These are phyloP conservation scores for Hemileccinum impolitum DNA, from an alignment of 768 basidiomycete genomes.

Conservation along the genomic window DNA sequence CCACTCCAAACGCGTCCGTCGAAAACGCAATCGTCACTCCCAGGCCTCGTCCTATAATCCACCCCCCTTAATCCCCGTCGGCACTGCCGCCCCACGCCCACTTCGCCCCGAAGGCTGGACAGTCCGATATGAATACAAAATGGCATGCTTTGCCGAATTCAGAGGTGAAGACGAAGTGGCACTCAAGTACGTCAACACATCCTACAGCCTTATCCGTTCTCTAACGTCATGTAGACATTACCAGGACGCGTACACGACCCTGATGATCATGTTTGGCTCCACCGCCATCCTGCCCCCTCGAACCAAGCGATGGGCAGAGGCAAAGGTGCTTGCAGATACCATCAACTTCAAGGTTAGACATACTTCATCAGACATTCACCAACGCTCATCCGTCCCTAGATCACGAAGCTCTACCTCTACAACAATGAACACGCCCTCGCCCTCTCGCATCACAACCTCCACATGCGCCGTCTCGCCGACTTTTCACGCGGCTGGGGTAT, in stretches of 20 bases:
- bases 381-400: slow-evolving; percentile 40
- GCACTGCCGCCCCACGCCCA: slow-evolving; percentile 44
- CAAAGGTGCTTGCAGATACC: slow-evolving; percentile 93
- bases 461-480: slow-evolving; percentile 81
- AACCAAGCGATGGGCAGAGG: slow-evolving; percentile 98
- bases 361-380: not conserved
- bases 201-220: slow-evolving; percentile 8
- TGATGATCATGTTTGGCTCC: slow-evolving; percentile 87
- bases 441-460: slow-evolving; percentile 77
- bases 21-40: slow-evolving; percentile 84
- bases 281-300: slow-evolving; percentile 83
- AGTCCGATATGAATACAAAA: slow-evolving; percentile 95
- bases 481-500: slow-evolving; percentile 93
- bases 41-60: slow-evolving; percentile 50
- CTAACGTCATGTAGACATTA: slow-evolving; percentile 64
- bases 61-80: slow-evolving; percentile 46
- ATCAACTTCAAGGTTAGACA: slow-evolving; percentile 77
- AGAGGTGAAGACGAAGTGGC: slow-evolving; percentile 90
- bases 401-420: slow-evolving; percentile 89
- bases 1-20: slow-evolving; percentile 87
- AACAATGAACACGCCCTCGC: slow-evolving; percentile 82
- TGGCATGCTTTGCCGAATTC: slow-evolving; percentile 95
- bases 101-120: slow-evolving; percentile 90
- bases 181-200: slow-evolving; percentile 62
- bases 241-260: slow-evolving; percentile 84